A percentile compares a stretch with the other conserved stretches of the same genome.
Conservation (phyloP, 2,329 filamentous ascomycete genomes). For the Monosporascus sp. region DNA sequence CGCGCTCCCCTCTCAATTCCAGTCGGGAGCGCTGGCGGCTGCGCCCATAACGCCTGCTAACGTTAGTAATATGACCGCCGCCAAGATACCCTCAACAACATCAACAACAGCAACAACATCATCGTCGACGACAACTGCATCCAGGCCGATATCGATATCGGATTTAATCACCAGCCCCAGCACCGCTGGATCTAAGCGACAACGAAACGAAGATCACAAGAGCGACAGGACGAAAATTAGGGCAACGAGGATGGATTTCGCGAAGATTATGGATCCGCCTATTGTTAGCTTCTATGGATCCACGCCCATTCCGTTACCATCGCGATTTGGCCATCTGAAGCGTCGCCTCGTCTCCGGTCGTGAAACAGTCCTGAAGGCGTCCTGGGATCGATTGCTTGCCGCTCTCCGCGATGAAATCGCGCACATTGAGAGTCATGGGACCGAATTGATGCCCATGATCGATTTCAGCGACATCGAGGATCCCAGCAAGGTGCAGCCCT, state of each 20-base stretch:
- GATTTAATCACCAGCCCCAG: conserved; percentile 4
- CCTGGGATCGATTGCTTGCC: conserved; percentile 49
- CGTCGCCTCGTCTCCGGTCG: conserved; percentile 47
- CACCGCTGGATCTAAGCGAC: conserved; percentile 23
- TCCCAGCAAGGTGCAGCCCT: conserved; percentile 44
- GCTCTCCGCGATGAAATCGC: conserved; percentile 47
- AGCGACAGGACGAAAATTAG: conserved; percentile 27
- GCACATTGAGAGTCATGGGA: conserved; percentile 45
- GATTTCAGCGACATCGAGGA: conserved; percentile 47
- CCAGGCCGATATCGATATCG: conserved; percentile 6
- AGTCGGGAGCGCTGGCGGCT: conserved; percentile 22
- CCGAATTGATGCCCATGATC: conserved; percentile 51
- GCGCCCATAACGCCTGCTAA: conserved; percentile 10
- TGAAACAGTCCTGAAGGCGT: conserved; percentile 49
- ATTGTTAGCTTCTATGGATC: conserved; percentile 53
- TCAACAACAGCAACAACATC: conserved; percentile 6
- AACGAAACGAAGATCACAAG: conserved; percentile 24
- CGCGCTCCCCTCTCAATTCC: conserved; percentile 23
- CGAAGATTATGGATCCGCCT: conserved; percentile 41
- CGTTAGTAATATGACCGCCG: conserved; percentile 8
- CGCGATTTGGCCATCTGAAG: conserved; percentile 53
- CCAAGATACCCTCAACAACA: conserved; percentile 7
- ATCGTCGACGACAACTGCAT: conserved; percentile 4
- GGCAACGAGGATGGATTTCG: conserved; percentile 19
- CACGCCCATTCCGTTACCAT: conserved; percentile 53